Base-by-base conservation (phyloP, 495 filamentous ascomycete genomes). In the Penicillium atrosanguineum region DNA sequence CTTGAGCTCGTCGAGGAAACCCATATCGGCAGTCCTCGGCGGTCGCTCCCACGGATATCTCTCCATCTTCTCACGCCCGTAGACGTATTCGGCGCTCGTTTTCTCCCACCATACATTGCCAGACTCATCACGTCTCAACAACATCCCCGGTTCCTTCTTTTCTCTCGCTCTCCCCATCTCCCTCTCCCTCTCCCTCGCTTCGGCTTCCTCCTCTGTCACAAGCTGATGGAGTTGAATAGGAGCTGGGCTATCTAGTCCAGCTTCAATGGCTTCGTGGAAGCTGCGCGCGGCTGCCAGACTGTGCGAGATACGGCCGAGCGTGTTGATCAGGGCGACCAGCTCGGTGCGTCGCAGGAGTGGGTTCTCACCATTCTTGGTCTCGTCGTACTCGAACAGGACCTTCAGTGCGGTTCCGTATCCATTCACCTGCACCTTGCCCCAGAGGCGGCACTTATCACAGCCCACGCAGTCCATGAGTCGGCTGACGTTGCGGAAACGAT, bases 381-480 rank as follows among this genome's bases (percentile, higher is more conserved):
- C 85, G 65, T 95, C 91, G 57, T 93, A 95, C 60, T 98, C 95
- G 62, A 97, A 98, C 2, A 98, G 77, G 1, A 98, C 86, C 70
- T 98, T 98, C 34, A 98, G 71, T 9, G 94, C 94, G 2, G 94
- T 91, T 31, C 94, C 95, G 63, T 96, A 97, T 15, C 94, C 94
- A 18, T 87, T 88, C 6, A 91, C 94, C 68, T 98, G 94, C n/a
- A 98, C 70, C 70, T 97, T 98, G 45, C 94, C 94, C 95, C 94
- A 98, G 3, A 98, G 83, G 15, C 94, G 84, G 73, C 94, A 98
- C 74, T 98, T 98, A 74, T 98, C 94, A 71, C 94, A 98, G 19
- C 94, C 94, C 15, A 97, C 94, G 69, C 94, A 98, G 72, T 98
- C 94, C 94, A 98, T 98, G 60, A 97, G 74, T 19, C 94, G 83